These are phyloP conservation scores for Citrus reticulata DNA, from an alignment of 345 rosid genomes.

Conservation along the genomic window DNA sequence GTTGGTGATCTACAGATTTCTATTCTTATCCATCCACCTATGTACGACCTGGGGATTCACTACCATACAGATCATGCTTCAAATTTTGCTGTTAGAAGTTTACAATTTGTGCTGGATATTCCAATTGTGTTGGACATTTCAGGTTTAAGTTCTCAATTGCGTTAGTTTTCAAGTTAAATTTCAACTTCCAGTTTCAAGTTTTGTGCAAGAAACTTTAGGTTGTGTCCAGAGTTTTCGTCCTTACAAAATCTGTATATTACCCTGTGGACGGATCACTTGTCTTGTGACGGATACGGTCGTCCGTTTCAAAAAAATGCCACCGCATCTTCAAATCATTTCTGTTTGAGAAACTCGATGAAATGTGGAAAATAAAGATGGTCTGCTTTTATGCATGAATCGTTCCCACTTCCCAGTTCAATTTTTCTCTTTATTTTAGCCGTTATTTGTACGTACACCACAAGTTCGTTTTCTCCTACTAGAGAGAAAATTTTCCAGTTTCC, in stretches of 20 bases:
- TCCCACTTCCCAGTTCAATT: too few relatives aligned
- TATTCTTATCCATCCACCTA: not conserved
- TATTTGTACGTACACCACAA: too few relatives aligned
- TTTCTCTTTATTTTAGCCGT: too few relatives aligned
- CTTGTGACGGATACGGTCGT: too few relatives aligned
- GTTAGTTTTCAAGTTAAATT: not conserved
- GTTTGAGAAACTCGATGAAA: too few relatives aligned
- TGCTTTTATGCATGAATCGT: too few relatives aligned
- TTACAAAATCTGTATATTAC: not conserved
- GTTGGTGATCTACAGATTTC: not conserved
- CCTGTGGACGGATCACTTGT: not conserved
- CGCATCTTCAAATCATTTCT: too few relatives aligned
- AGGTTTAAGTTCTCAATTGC: not conserved
- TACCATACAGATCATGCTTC: not conserved
- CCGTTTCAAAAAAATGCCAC: too few relatives aligned
- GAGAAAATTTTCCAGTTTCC: too few relatives aligned
- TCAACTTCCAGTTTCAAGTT: too few relatives aligned
- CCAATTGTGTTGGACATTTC: not conserved
- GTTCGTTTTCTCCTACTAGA: too few relatives aligned
- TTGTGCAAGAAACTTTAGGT: not conserved
- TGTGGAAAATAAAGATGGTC: too few relatives aligned
- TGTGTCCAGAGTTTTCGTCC: not conserved
- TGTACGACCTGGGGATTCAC: not conserved
- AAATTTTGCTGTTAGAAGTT: not conserved
- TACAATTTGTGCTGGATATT: not conserved